A percentile compares a stretch with the other conserved stretches of the same genome.
phyloP scores from a whole-genome alignment of 1,284 basidiomycete genomes.

The Termitomyces sp. region DNA sequence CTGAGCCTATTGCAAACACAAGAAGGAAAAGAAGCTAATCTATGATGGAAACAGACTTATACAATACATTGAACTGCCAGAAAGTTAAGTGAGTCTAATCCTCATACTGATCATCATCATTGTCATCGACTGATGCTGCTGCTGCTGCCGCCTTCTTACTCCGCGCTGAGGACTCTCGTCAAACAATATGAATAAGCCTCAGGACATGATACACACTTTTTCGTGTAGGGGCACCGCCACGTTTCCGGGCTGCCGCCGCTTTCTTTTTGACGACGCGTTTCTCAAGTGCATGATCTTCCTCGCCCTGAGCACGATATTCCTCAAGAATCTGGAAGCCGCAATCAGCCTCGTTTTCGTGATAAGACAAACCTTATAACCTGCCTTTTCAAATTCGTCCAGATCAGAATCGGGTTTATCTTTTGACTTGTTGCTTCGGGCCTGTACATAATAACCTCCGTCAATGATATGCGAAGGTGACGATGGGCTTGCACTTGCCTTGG shows the following conservation, averaged over 20 bases:
- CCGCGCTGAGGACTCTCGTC: slow-evolving; percentile 10
- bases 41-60: background rate
- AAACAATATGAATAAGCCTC: background rate
- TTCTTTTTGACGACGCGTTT: slow-evolving; percentile 80
- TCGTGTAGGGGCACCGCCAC: slow-evolving; percentile 28
- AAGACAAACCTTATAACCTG: slow-evolving; percentile 26
- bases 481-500: slow-evolving; percentile 29
- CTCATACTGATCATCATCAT: slow-evolving; percentile 18
- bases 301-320: slow-evolving; percentile 79
- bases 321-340: slow-evolving; percentile 62
- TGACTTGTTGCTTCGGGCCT: slow-evolving; percentile 84
- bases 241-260: slow-evolving; percentile 72
- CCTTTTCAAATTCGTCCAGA: slow-evolving; percentile 84
- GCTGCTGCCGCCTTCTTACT: slow-evolving; percentile 11
- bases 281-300: slow-evolving; percentile 87
- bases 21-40: background rate
- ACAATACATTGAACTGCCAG: background rate
- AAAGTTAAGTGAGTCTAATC: slow-evolving; percentile 2
- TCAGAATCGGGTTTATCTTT: slow-evolving; percentile 86
- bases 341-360: slow-evolving; percentile 39
- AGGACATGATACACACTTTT: slow-evolving; percentile 20
- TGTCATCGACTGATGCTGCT: slow-evolving; percentile 2
- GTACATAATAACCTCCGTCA: background rate
- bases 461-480: background rate
- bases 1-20: background rate